These are phyloP conservation scores for Tricholoma furcatifolium DNA, from an alignment of 768 basidiomycete genomes.

Conservation along the genomic window DNA sequence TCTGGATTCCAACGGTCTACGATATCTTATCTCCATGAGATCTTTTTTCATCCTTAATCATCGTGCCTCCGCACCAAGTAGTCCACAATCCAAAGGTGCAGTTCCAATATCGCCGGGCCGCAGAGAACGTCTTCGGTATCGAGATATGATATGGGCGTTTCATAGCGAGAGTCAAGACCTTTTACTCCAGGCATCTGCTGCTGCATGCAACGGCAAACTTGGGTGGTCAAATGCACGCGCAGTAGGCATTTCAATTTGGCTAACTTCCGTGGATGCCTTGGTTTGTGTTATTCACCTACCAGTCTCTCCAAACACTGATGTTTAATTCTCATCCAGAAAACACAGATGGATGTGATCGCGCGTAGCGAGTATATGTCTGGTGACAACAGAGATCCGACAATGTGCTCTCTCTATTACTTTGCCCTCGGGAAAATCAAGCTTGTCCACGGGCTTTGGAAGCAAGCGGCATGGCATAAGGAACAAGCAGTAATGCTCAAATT, in stretches of 20 bases:
- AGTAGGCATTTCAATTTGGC: constrained; percentile 86
- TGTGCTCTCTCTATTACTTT: constrained; percentile 92
- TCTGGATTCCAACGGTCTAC: constrained; percentile 87
- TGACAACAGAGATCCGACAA: constrained; percentile 83
- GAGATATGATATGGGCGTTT: constrained; percentile 97
- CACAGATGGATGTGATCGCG: constrained; percentile 84
- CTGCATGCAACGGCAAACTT: constrained; percentile 83
- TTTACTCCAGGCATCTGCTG: constrained; percentile 65
- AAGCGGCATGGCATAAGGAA: constrained; percentile 92
- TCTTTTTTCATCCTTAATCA: constrained; percentile 85
- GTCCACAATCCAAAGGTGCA: constrained; percentile 41
- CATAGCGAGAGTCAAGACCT: constrained; percentile 94
- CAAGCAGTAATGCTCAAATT: constrained; percentile 90
- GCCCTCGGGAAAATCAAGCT: constrained; percentile 90
- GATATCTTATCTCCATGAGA: constrained; percentile 91
- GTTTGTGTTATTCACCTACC: constrained; percentile 42
- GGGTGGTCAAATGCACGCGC: constrained; percentile 86
- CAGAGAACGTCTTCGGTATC: constrained; percentile 79
- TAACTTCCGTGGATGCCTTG: constrained; percentile 74
- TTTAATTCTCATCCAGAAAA: constrained; percentile 48
- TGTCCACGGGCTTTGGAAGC: constrained; percentile 94
- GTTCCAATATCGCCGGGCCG: constrained; percentile 50
- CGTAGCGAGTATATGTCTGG: constrained; percentile 91
- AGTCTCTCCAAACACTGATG: not conserved
- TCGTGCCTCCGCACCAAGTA: constrained; percentile 50